Percentiles rank a stretch among this genome's conserved stretches.
These are phyloP conservation scores for Pseudogymnoascus sp. DNA, from an alignment of 2,329 filamentous ascomycete genomes.

Conservation along the genomic window DNA sequence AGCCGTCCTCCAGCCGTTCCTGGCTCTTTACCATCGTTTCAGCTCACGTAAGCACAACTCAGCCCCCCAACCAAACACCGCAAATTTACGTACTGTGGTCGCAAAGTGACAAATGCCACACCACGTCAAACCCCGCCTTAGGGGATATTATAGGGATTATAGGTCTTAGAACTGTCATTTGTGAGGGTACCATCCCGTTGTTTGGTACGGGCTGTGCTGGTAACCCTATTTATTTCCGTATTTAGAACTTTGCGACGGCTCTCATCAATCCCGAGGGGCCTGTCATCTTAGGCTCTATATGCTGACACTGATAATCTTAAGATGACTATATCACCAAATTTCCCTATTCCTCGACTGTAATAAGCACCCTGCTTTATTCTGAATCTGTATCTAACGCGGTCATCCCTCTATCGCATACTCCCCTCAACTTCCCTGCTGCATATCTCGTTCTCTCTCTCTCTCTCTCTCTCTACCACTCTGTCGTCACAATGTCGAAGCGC, in stretches of 20 bases:
- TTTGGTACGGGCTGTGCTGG: neutral
- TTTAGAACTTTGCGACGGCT: constrained; percentile 1
- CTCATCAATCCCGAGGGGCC: neutral
- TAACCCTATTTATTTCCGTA: constrained; percentile 5
- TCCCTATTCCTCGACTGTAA: neutral
- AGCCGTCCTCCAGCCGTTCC: neutral
- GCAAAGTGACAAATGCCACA: neutral
- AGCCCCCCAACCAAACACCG: constrained; percentile 3
- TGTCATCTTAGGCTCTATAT: neutral
- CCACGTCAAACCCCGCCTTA: neutral
- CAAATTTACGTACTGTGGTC: neutral
- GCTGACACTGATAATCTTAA: constrained; percentile 5
- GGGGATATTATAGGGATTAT: neutral
- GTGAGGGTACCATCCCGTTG: neutral
- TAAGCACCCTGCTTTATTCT: neutral
- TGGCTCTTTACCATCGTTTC: neutral
- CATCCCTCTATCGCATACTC: neutral
- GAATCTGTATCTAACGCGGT: constrained; percentile 16
- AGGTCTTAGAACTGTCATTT: neutral
- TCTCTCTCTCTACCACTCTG: neutral
- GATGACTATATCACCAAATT: constrained; percentile 1
- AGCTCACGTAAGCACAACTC: constrained; percentile 4
- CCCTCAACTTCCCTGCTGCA: neutral
- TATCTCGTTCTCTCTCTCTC: neutral
- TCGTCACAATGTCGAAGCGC: constrained; percentile 57